phyloP scores from a whole-genome alignment of 2,329 filamentous ascomycete species.

The Monilinia vaccinii-corymbosi region DNA sequence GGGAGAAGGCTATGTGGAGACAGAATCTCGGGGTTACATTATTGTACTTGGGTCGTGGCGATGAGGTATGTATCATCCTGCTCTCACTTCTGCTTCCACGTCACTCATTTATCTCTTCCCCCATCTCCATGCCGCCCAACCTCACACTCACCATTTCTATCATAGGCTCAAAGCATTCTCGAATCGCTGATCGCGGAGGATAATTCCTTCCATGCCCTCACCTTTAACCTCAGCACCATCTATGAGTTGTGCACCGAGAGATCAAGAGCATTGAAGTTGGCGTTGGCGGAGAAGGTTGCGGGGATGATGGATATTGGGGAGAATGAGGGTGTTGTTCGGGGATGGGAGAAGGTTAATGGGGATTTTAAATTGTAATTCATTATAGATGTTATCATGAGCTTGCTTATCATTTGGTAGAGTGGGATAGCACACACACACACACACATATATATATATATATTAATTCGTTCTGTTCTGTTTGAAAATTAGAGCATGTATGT shows the following conservation, averaged over 20 bases:
- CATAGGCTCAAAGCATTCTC: conserved; percentile 55
- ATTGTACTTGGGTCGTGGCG: conserved; percentile 70
- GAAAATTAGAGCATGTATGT: too few relatives aligned
- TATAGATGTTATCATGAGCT: not conserved
- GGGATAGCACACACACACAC: too few relatives aligned
- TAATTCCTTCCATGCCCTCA: conserved; percentile 64
- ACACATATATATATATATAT: too few relatives aligned
- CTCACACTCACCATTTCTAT: not conserved
- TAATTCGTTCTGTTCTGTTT: too few relatives aligned
- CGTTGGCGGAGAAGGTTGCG: conserved; percentile 62
- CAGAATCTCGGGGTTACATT: conserved; percentile 81
- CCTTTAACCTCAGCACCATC: conserved; percentile 85
- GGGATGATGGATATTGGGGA: conserved; percentile 15
- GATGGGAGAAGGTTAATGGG: conserved; percentile 28
- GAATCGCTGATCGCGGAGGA: conserved; percentile 55
- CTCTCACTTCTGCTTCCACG: not conserved
- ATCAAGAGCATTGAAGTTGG: conserved; percentile 58
- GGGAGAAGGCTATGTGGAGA: conserved; percentile 57
- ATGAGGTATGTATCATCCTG: conserved; percentile 45
- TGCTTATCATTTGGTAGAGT: not conserved
- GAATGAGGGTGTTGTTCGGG: conserved; percentile 8
- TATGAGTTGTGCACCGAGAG: conserved; percentile 86
- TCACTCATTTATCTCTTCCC: not conserved
- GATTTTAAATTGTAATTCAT: conserved; percentile 27
- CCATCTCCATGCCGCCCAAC: not conserved